Percentiles rank a stretch among this genome's conserved stretches.
These are phyloP conservation scores for Nidularia sp. DNA, from an alignment of 768 basidiomycete genomes.

Conservation along the genomic window DNA sequence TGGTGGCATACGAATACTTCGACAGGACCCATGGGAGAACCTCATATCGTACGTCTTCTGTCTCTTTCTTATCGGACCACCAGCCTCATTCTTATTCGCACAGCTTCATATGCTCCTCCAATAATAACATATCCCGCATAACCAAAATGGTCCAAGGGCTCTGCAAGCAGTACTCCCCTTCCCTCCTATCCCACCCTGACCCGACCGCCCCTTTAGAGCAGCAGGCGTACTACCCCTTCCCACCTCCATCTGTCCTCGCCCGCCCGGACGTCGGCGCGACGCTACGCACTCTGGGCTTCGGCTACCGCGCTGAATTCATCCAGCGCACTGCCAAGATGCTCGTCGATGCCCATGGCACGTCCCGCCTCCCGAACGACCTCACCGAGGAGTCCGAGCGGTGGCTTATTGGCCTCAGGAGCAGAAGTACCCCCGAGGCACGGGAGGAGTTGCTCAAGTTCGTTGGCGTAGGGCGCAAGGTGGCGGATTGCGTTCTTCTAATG, in stretches of 20 bases:
- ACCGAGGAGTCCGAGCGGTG: constrained; percentile 56
- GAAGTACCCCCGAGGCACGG: constrained; percentile 56
- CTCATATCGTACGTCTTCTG: constrained; percentile 73
- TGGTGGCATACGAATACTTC: constrained; percentile 78
- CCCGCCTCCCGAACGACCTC: constrained; percentile 10
- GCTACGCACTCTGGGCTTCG: constrained; percentile 86
- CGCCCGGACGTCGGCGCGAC: constrained; percentile 50
- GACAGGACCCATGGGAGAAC: constrained; percentile 97
- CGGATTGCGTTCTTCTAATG: constrained; percentile 93
- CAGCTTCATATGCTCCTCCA: constrained; percentile 97
- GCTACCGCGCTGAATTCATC: constrained; percentile 91
- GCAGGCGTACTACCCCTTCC: constrained; percentile 74
- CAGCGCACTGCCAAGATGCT: constrained; percentile 80
- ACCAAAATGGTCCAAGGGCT: constrained; percentile 89
- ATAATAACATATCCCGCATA: constrained; percentile 94
- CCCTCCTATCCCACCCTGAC: constrained; percentile 49
- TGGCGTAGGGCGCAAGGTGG: constrained; percentile 95
- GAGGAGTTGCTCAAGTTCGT: constrained; percentile 75
- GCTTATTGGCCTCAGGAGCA: constrained; percentile 48
- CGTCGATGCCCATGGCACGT: constrained; percentile 45
- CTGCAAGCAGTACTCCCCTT: constrained; percentile 70
- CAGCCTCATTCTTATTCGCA: background rate
- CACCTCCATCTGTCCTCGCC: constrained; percentile 67
- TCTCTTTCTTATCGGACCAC: background rate
- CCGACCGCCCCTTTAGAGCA: constrained; percentile 21